Percentiles rank a stretch among this genome's conserved stretches.
These are phyloP conservation scores for Akanthomyces dipterigenus DNA, from an alignment of 2,329 filamentous ascomycete species.

Conservation along the genomic window DNA sequence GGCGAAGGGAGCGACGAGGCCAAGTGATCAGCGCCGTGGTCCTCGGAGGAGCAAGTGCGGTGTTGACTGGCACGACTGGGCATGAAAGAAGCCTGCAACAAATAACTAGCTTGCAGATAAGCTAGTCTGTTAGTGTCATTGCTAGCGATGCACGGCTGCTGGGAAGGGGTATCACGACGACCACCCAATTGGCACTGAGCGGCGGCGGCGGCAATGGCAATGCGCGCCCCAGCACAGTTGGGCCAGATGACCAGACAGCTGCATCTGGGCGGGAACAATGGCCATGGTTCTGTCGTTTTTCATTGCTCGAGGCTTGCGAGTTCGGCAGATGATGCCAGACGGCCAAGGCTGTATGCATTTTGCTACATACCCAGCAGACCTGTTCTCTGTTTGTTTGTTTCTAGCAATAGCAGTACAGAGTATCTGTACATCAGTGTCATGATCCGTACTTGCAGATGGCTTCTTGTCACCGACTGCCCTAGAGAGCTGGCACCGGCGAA, in stretches of 20 bases:
- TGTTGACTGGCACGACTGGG: neutral
- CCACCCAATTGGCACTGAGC: neutral
- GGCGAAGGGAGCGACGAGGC: neutral
- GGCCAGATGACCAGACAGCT: neutral
- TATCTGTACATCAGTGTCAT: no score
- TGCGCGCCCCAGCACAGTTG: neutral
- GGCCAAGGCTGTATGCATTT: no score
- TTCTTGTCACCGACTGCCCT: no score
- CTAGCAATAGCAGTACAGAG: no score
- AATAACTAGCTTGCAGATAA: conserved; percentile 4
- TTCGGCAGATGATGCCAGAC: neutral
- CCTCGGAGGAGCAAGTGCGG: neutral
- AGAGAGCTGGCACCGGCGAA: no score
- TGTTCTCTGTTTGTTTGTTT: no score
- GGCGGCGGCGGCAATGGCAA: neutral
- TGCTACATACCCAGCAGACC: no score
- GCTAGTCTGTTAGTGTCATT: neutral
- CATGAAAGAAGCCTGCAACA: neutral
- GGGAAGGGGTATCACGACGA: neutral
- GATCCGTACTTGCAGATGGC: no score
- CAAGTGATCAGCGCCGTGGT: neutral
- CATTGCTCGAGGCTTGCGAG: neutral
- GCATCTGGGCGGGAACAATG: conserved; percentile 1
- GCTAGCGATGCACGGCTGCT: neutral
- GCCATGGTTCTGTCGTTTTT: neutral